Conservation (phyloP, 2,329 filamentous ascomycete genomes). For the Knoxdaviesia capensis region DNA sequence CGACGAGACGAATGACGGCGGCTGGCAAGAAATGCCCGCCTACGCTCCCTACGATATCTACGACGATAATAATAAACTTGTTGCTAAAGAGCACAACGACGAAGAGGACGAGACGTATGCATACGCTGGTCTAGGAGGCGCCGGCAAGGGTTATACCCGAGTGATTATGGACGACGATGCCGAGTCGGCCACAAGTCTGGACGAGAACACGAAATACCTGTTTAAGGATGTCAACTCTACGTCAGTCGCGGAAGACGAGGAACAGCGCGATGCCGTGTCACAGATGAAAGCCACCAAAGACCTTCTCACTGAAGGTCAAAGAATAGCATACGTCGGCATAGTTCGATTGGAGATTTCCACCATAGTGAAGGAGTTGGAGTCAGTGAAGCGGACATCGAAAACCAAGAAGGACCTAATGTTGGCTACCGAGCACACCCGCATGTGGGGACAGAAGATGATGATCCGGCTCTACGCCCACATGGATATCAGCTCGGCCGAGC, state of each 20-base stretch:
- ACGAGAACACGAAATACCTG: conserved; percentile 90
- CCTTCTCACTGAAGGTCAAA: conserved; percentile 82
- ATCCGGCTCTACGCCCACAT: conserved; percentile 84
- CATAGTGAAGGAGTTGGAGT: conserved; percentile 51
- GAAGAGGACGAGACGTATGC: conserved; percentile 45
- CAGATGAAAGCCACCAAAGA: conserved; percentile 95
- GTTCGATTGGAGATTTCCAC: conserved; percentile 61
- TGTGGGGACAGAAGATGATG: conserved; percentile 99
- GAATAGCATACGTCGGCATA: conserved; percentile 87
- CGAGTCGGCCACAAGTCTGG: conserved; percentile 84
- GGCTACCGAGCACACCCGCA: conserved; percentile 60
- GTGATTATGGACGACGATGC: conserved; percentile 93
- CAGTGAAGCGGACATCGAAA: conserved; percentile 25
- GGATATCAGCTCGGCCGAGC: conserved; percentile 81
- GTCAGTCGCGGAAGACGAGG: conserved; percentile 52
- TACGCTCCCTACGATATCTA: conserved; percentile 89
- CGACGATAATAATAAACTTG: conserved; percentile 73
- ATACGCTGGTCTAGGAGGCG: conserved; percentile 65
- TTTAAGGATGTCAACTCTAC: conserved; percentile 56
- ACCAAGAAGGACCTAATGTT: conserved; percentile 53
- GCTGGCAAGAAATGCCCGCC: conserved; percentile 88
- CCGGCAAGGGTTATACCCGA: conserved; percentile 85
- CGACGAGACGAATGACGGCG: conserved; percentile 38
- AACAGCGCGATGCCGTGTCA: conserved; percentile 64
- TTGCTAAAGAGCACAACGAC: conserved; percentile 62